Percentiles rank a stretch among this genome's conserved stretches.
These are phyloP conservation scores for Daldinia sp. DNA, from an alignment of 2,329 filamentous ascomycete genomes.

Conservation along the genomic window DNA sequence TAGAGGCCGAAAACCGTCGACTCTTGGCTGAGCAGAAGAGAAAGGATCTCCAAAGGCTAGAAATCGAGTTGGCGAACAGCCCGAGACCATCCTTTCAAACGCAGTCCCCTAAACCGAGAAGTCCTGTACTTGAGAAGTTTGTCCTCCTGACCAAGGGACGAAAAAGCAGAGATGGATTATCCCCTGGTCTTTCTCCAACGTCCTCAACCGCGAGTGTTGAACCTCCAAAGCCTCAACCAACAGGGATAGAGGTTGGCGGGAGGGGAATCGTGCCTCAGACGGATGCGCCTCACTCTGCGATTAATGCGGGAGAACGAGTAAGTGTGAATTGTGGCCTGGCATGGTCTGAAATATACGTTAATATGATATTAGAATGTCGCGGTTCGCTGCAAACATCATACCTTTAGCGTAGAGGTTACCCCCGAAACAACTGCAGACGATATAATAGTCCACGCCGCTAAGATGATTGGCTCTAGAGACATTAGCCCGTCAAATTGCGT, in stretches of 20 bases:
- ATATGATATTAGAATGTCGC: constrained; percentile 68
- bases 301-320: constrained; percentile 82
- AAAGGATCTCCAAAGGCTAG: constrained; percentile 61
- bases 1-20: constrained; percentile 62
- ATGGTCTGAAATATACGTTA: constrained; percentile 44
- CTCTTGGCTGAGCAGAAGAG: constrained; percentile 64
- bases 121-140: constrained; percentile 63
- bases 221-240: constrained; percentile 44
- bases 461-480: constrained; percentile 68
- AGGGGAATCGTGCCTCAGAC: constrained; percentile 64
- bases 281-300: constrained; percentile 83
- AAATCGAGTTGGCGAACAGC: constrained; percentile 57
- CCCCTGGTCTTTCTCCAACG: constrained; percentile 51
- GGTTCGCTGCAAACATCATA: constrained; percentile 77
- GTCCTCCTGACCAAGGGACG: constrained; percentile 59
- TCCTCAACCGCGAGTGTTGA: constrained; percentile 48
- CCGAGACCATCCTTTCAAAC: constrained; percentile 43
- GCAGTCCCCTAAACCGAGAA: constrained; percentile 51
- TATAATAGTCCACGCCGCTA: constrained; percentile 75
- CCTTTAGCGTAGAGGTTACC: constrained; percentile 77
- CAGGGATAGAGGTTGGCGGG: constrained; percentile 58
- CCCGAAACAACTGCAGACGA: constrained; percentile 80
- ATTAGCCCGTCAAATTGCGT: constrained; percentile 76
- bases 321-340: constrained; percentile 53
- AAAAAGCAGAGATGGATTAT: constrained; percentile 55